Evolutionary conservation across 176 grass and related monocot species (phyloP).

Genomic region (Carex kokanica): DNA sequence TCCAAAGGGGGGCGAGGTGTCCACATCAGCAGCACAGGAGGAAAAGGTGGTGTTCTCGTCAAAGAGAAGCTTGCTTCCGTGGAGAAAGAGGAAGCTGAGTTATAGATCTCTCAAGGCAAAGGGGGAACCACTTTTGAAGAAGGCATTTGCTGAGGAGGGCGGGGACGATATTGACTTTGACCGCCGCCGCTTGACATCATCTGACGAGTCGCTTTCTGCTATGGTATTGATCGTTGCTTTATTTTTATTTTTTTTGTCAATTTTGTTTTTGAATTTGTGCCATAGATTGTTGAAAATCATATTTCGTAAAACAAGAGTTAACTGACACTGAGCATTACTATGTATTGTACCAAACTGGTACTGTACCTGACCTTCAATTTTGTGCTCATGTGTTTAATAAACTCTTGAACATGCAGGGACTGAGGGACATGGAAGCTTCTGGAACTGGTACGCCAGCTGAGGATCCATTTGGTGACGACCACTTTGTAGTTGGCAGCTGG

Average conservation of each 20-base stretch:
- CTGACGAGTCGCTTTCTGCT: conserved; percentile 47
- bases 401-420: conserved; percentile 41
- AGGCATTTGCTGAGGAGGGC: conserved; percentile 77
- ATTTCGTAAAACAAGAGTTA: background rate
- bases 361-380: background rate
- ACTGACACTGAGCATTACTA: background rate
- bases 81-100: conserved; percentile 75
- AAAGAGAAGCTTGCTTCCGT: conserved; percentile 80
- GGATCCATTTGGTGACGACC: conserved; percentile 68
- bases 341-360: conserved; percentile 11
- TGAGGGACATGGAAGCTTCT: conserved; percentile 41
- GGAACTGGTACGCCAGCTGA: conserved; percentile 49
- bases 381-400: background rate
- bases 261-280: background rate
- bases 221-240: conserved; percentile 41
- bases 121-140: conserved; percentile 94
- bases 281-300: background rate
- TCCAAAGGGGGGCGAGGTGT: conserved; percentile 32
- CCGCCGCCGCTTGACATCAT: conserved; percentile 66
- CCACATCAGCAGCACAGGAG: conserved; percentile 33
- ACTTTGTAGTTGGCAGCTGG: conserved; percentile 90
- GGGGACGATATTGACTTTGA: conserved; percentile 98
- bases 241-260: conserved; percentile 20
- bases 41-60: conserved; percentile 21
- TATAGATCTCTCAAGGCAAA: conserved; percentile 52